Evolutionary conservation across 108 stramenopile genomes (phyloP).

Genomic region (Fistulifera pelliculosa): DNA sequence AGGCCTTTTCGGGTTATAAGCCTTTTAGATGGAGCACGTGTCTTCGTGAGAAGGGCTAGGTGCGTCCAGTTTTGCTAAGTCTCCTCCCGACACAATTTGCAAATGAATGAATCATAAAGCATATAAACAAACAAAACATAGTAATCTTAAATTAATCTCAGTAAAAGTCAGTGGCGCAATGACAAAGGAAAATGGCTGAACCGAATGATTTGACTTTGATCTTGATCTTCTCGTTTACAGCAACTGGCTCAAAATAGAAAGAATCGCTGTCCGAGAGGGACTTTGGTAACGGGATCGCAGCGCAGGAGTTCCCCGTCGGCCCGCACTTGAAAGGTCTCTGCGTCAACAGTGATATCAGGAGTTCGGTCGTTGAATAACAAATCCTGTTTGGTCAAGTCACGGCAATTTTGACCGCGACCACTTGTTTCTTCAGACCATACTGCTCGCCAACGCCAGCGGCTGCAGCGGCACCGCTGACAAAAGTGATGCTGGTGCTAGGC

Average conservation of each 20-base stretch:
- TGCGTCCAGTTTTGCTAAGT: no score
- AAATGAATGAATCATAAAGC: no score
- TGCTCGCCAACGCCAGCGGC: constrained; percentile 25
- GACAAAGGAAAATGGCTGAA: no score
- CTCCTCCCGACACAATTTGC: no score
- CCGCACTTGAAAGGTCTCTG: constrained; percentile 92
- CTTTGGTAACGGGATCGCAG: constrained; percentile 80
- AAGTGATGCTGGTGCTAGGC: constrained; percentile 60
- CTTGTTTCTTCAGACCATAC: constrained; percentile 73
- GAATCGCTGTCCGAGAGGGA: constrained; percentile 88
- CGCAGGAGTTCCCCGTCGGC: constrained; percentile 85
- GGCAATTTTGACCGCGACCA: constrained; percentile 73
- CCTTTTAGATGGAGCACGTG: no score
- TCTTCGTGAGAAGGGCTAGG: no score
- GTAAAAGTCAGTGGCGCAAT: no score
- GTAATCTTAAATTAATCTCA: no score
- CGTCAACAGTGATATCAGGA: constrained; percentile 88
- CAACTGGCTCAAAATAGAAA: constrained; percentile 73
- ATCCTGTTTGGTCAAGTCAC: constrained; percentile 81
- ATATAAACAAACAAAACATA: no score
- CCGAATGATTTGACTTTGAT: no score
- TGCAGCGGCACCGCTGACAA: constrained; percentile 77
- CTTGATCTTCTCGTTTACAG: no score
- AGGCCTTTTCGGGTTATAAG: no score
- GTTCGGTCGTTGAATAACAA: constrained; percentile 87